phyloP scores from a whole-genome alignment of 2,329 filamentous ascomycete species.

The Botrytis sinoallii region DNA sequence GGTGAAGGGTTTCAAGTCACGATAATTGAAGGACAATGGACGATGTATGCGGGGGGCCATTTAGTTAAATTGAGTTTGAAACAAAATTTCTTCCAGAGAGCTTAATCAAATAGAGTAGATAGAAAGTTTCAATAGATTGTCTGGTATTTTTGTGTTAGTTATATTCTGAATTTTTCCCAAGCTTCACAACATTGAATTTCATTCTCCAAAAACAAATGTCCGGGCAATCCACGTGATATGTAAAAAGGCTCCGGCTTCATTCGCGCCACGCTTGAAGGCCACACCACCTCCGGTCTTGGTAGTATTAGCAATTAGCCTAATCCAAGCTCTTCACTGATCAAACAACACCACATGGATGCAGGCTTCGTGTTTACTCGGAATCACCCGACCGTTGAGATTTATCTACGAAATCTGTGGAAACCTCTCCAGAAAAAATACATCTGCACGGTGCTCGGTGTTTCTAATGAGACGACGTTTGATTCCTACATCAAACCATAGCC shows the following conservation, averaged over 20 bases:
- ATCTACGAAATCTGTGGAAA: background rate
- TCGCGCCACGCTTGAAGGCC: background rate
- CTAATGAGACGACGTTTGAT: constrained; percentile 1
- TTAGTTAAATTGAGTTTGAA: background rate
- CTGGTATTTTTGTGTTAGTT: background rate
- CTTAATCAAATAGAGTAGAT: background rate
- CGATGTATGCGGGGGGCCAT: background rate
- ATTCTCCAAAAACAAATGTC: background rate
- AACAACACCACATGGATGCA: background rate
- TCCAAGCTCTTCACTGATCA: background rate
- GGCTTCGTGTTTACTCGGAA: background rate
- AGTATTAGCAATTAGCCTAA: background rate
- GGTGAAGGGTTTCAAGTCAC: background rate
- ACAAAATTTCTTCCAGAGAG: background rate
- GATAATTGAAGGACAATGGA: background rate
- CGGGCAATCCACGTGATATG: background rate
- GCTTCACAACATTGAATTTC: background rate
- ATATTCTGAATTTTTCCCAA: background rate
- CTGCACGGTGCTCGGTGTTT: background rate
- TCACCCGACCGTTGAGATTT: background rate
- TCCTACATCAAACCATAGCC: background rate
- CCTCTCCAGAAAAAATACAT: background rate
- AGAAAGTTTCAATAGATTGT: background rate
- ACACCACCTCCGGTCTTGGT: background rate
- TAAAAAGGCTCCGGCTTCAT: background rate